phyloP scores from a whole-genome alignment of 2,329 filamentous ascomycete genomes.

The Phaeosphaeriaceae sp. region DNA sequence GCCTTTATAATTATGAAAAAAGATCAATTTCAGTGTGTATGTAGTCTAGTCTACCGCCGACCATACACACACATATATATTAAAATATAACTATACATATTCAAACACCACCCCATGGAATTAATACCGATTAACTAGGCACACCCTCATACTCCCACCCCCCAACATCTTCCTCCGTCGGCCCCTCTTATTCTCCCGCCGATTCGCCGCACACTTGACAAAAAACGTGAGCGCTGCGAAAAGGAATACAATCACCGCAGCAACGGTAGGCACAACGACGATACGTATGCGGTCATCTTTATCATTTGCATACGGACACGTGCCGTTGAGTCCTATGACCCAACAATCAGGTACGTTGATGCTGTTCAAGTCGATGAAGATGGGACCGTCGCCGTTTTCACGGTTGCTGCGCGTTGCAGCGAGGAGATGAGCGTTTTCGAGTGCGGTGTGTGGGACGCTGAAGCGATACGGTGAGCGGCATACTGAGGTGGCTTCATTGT shows the following conservation, averaged over 20 bases:
- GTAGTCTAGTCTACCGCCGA: too few species aligned
- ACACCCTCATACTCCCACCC: conserved; percentile 74
- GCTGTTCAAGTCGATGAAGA: conserved; percentile 69
- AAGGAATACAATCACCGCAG: conserved; percentile 67
- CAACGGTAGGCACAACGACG: conserved; percentile 67
- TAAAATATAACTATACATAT: too few species aligned
- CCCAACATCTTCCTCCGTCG: conserved; percentile 56
- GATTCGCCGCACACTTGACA: conserved; percentile 68
- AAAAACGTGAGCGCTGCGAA: conserved; percentile 67
- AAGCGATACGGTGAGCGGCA: conserved; percentile 62
- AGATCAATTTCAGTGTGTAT: too few species aligned
- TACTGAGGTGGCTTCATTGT: conserved; percentile 49
- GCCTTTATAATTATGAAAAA: too few species aligned
- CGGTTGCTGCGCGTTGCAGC: conserved; percentile 28
- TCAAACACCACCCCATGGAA: too few species aligned
- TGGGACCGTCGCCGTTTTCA: conserved; percentile 18
- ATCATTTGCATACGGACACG: conserved; percentile 64
- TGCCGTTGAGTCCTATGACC: conserved; percentile 61
- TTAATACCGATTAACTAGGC: too few species aligned
- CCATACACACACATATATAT: too few species aligned
- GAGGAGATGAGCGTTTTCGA: conserved; percentile 67
- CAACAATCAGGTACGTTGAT: conserved; percentile 65
- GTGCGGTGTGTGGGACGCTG: conserved; percentile 63
- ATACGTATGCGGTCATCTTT: conserved; percentile 53
- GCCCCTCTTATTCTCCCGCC: conserved; percentile 59